A percentile compares a stretch with the other conserved stretches of the same genome.
Conservation (phyloP, 768 basidiomycete genomes). For the Auricularia sp. region DNA sequence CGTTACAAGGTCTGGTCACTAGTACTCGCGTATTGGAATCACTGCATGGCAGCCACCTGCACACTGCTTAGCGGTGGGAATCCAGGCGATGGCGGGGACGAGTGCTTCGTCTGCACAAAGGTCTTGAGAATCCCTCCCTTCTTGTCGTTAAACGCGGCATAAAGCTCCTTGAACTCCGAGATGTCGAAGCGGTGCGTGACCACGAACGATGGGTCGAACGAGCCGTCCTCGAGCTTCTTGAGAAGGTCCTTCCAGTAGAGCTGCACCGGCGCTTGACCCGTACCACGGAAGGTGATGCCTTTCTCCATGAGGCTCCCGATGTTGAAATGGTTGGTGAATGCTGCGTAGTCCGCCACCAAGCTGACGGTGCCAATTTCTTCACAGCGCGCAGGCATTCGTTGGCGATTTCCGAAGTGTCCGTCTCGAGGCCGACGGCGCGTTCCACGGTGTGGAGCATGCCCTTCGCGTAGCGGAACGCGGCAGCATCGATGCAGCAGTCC, state of each 20-base stretch:
- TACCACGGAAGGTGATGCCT: conserved; percentile 59
- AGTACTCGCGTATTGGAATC: not conserved
- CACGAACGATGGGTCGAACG: conserved; percentile 30
- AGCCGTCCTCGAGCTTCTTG: conserved; percentile 59
- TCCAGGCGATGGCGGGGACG: conserved; percentile 34
- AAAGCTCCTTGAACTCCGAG: conserved; percentile 32
- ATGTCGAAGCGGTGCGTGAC: conserved; percentile 2
- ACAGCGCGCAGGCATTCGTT: conserved; percentile 41
- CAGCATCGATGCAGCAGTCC: conserved; percentile 35
- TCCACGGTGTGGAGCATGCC: conserved; percentile 52
- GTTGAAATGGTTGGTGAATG: conserved; percentile 57
- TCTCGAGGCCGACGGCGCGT: conserved; percentile 64
- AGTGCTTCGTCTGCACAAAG: conserved; percentile 61
- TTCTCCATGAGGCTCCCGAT: conserved; percentile 73
- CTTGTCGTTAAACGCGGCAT: conserved; percentile 52
- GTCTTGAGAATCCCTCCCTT: conserved; percentile 45
- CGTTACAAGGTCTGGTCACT: not conserved
- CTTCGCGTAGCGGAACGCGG: conserved; percentile 66
- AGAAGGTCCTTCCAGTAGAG: conserved; percentile 65
- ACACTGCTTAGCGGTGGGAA: conserved; percentile 46
- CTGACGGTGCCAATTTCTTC: conserved; percentile 37
- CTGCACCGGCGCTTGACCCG: conserved; percentile 65
- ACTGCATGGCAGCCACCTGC: conserved; percentile 9
- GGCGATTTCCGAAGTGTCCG: conserved; percentile 55
- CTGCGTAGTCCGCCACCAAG: conserved; percentile 21